Percentiles rank a stretch among this genome's conserved stretches.
Conservation (phyloP, 495 filamentous ascomycete species). For the Pyrenopolyporus hunteri region DNA sequence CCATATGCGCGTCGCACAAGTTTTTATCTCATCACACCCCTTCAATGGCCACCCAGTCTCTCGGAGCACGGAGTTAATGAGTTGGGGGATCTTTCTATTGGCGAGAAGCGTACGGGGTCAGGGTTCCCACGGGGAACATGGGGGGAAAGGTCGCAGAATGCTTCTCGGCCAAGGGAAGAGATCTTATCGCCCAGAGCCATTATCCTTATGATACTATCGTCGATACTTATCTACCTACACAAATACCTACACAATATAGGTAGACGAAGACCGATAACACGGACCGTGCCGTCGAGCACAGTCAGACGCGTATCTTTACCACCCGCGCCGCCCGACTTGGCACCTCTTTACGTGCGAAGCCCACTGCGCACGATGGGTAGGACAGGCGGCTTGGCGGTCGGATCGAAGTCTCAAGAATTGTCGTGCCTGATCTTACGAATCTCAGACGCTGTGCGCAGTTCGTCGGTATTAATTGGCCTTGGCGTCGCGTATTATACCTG, state of each 20-base stretch:
- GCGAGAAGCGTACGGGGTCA: constrained; percentile 16
- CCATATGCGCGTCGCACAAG: constrained; percentile 22
- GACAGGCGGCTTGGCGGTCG: constrained; percentile 31
- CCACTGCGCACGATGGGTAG: constrained; percentile 27
- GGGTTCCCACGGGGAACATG: constrained; percentile 24
- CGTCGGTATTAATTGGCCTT: constrained; percentile 8
- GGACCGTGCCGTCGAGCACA: constrained; percentile 20
- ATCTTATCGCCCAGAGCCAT: neutral
- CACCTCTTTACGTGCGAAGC: constrained; percentile 15
- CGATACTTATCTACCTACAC: neutral
- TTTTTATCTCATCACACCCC: constrained; percentile 25
- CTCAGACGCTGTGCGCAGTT: constrained; percentile 2
- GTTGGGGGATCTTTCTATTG: constrained; percentile 9
- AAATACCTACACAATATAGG: neutral
- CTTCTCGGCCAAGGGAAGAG: constrained; percentile 1
- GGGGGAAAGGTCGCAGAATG: neutral
- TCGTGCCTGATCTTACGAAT: constrained; percentile 16
- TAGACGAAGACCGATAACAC: constrained; percentile 6
- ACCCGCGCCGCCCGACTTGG: constrained; percentile 21
- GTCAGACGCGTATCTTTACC: constrained; percentile 8
- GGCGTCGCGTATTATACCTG: constrained; percentile 14
- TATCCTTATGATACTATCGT: too few relatives aligned
- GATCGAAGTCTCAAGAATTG: constrained; percentile 20
- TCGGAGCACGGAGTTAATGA: constrained; percentile 36
- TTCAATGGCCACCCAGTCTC: constrained; percentile 2